Evolutionary conservation across 108 stramenopile species (phyloP).

Genomic region (Schizochytrium sp.): DNA sequence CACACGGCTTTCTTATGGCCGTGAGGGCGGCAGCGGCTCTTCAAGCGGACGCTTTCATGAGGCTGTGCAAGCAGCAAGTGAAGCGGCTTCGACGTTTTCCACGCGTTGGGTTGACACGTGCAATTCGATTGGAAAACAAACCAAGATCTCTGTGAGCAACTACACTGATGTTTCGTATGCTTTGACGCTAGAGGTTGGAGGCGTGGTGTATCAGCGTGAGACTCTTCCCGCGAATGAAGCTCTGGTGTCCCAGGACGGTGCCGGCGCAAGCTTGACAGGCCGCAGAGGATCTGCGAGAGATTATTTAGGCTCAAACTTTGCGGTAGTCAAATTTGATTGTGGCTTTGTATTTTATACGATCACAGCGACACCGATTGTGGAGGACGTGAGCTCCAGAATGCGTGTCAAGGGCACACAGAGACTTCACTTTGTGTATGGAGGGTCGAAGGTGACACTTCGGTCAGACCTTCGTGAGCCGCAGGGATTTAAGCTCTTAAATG

Average conservation of each 20-base stretch:
- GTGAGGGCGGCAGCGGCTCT: background rate
- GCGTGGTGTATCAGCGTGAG: constrained; percentile 17
- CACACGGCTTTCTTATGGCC: background rate
- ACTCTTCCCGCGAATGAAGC: constrained; percentile 47
- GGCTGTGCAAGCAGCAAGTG: constrained; percentile 19
- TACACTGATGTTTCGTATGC: constrained; percentile 14
- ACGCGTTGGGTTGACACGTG: constrained; percentile 20
- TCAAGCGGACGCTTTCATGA: background rate
- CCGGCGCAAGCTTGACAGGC: background rate
- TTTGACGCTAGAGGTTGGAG: constrained; percentile 49
- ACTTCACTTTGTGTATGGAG: constrained; percentile 55
- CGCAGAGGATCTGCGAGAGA: background rate
- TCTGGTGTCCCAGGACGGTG: constrained; percentile 16
- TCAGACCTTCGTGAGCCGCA: constrained; percentile 11
- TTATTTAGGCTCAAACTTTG: constrained; percentile 55
- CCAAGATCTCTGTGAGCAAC: constrained; percentile 25
- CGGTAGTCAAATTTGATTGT: constrained; percentile 26
- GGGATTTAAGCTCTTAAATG: background rate
- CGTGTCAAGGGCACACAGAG: background rate
- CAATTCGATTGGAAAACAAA: constrained; percentile 47
- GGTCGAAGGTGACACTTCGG: background rate
- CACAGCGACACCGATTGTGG: constrained; percentile 6
- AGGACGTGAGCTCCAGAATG: background rate
- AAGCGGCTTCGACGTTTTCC: background rate
- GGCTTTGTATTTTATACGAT: constrained; percentile 25